Conservation (phyloP, 2,329 filamentous ascomycete genomes). For the Sporothrix phasma region DNA sequence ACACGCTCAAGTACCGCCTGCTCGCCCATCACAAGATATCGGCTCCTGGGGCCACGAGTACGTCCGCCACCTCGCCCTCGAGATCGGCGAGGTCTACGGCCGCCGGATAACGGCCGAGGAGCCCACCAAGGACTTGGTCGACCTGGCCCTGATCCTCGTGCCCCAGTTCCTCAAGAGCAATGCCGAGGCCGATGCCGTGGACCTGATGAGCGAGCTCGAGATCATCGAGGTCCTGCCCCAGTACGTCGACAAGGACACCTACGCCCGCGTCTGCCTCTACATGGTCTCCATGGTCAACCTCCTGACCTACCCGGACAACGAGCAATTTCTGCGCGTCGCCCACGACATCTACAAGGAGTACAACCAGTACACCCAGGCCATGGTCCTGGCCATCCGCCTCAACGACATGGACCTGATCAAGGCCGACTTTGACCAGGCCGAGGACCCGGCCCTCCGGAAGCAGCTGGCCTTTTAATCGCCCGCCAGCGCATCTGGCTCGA, state of each 20-base stretch:
- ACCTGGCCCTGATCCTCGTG: conserved; percentile 74
- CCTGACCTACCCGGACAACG: conserved; percentile 94
- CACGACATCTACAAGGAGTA: conserved; percentile 91
- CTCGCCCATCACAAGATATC: conserved; percentile 82
- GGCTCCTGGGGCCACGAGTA: conserved; percentile 98
- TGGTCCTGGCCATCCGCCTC: conserved; percentile 85
- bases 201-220: conserved; percentile 92
- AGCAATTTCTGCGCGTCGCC: conserved; percentile 84
- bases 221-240: conserved; percentile 87
- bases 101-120: conserved; percentile 81
- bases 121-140: conserved; percentile 70
- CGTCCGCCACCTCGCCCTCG: conserved; percentile 84
- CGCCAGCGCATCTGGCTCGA: conserved; percentile 79
- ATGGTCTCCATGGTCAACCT: conserved; percentile 99
- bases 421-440: conserved; percentile 65
- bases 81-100: conserved; percentile 90
- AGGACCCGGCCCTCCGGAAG: conserved; percentile 75
- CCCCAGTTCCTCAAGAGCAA: conserved; percentile 96
- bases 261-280: conserved; percentile 85
- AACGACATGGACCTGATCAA: conserved; percentile 80
- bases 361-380: conserved; percentile 86
- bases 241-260: conserved; percentile 90
- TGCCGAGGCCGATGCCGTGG: conserved; percentile 93
- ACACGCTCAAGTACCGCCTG: conserved; percentile 91
- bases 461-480: conserved; percentile 90